Evolutionary conservation across 2,329 filamentous ascomycete genomes (phyloP).

Genomic region (Penicillium sp.): DNA sequence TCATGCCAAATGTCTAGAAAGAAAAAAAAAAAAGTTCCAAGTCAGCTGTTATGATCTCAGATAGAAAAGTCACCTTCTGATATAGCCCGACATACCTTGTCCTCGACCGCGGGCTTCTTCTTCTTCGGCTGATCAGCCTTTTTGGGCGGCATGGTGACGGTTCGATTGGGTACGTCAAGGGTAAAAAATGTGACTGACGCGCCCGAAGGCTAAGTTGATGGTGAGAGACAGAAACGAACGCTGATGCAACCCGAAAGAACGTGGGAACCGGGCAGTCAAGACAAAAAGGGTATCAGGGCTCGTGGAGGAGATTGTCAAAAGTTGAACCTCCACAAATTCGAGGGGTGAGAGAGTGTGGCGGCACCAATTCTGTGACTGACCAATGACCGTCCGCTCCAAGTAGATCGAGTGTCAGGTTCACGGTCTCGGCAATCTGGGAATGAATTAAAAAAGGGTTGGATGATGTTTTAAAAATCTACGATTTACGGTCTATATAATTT

Average conservation of each 20-base stretch:
- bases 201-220: conserved; percentile 11
- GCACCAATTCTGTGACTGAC: conserved; percentile 20
- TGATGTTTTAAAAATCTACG: no score
- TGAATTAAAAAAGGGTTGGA: no score
- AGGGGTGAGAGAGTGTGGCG: conserved; percentile 30
- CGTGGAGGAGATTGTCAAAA: conserved; percentile 9
- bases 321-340: conserved; percentile 32
- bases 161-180: conserved; percentile 14
- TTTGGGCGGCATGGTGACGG: conserved; percentile 45
- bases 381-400: conserved; percentile 16
- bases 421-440: no score
- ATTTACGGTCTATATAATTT: no score
- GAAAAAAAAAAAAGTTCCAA: conserved; percentile 18
- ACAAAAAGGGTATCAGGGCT: conserved; percentile 4
- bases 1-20: conserved; percentile 89
- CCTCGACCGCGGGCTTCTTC: conserved; percentile 59
- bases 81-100: conserved; percentile 54
- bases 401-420: conserved; percentile 5
- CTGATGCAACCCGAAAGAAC: conserved; percentile 17
- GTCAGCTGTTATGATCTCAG: conserved; percentile 13
- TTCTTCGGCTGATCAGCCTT: conserved; percentile 44
- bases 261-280: conserved; percentile 5
- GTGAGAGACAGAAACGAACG: conserved; percentile 9
- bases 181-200: conserved; percentile 16
- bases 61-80: neutral